Conservation (phyloP, 805 yeast genomes). For the Candida ipomoeae region DNA sequence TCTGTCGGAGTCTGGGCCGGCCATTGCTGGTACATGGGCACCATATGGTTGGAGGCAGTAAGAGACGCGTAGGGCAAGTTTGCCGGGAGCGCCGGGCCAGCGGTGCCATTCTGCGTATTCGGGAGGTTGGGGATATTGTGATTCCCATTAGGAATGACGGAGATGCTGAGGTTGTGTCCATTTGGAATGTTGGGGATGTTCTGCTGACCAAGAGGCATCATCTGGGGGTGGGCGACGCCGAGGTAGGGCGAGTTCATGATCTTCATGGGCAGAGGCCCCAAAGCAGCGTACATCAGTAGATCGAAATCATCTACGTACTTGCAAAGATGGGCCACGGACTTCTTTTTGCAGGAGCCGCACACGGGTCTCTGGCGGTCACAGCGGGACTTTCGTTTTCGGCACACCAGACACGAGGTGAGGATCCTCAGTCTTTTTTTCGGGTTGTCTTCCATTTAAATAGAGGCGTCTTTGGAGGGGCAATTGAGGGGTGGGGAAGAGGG, state of each 20-base stretch:
- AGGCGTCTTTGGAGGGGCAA: neutral
- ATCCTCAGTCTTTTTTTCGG: constrained; percentile 34
- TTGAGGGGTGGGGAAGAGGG: neutral
- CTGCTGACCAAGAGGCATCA: constrained; percentile 4
- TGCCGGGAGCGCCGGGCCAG: neutral
- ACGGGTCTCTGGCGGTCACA: constrained; percentile 42
- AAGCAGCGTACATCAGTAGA: neutral
- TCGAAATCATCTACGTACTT: constrained; percentile 27
- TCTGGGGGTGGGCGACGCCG: constrained; percentile 3
- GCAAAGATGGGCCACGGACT: constrained; percentile 42
- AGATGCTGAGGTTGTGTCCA: neutral
- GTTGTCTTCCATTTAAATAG: neutral
- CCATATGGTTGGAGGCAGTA: neutral
- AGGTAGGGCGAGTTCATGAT: constrained; percentile 11
- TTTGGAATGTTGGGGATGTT: neutral
- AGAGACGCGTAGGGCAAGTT: neutral
- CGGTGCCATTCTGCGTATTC: neutral
- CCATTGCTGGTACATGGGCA: constrained; percentile 3
- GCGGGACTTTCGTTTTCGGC: constrained; percentile 40
- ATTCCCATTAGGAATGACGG: neutral
- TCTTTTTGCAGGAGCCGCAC: constrained; percentile 41
- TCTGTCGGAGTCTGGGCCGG: neutral
- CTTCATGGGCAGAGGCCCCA: neutral
- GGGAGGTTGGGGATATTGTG: neutral
- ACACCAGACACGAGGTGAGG: constrained; percentile 43